Evolutionary conservation across 345 rosid species (phyloP).

Genomic region (Salix viminalis): DNA sequence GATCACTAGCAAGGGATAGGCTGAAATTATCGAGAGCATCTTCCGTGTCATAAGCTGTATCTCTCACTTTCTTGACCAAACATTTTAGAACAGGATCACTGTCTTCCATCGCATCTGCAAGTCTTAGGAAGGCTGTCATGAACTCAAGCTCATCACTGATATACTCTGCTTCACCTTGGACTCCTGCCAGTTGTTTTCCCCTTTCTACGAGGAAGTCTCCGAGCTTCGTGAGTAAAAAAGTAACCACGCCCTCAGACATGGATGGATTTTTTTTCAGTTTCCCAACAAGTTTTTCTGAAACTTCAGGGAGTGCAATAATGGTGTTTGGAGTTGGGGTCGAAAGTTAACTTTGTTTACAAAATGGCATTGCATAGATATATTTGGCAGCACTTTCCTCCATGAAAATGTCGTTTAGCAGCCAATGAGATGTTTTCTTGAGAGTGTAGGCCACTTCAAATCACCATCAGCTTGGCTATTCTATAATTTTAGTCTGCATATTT

Average conservation of each 20-base stretch:
- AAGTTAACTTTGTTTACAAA: neutral
- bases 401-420: neutral
- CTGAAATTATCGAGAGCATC: constrained; percentile 34
- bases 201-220: constrained; percentile 18
- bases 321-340: neutral
- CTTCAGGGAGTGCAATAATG: too few species aligned
- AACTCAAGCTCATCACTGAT: constrained; percentile 23
- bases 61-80: constrained; percentile 26
- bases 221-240: constrained; percentile 23
- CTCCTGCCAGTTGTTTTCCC: constrained; percentile 10
- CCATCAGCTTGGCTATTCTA: neutral
- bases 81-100: constrained; percentile 10
- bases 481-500: neutral
- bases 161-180: constrained; percentile 15
- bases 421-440: neutral
- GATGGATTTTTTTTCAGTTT: neutral
- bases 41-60: constrained; percentile 20
- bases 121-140: constrained; percentile 27
- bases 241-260: constrained; percentile 32
- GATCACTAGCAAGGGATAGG: neutral
- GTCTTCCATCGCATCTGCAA: constrained; percentile 22
- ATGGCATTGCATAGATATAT: neutral
- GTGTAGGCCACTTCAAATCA: neutral
- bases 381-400: neutral
- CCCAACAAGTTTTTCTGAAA: neutral